Base-by-base conservation (phyloP, 1,284 basidiomycete genomes). In the Ceraceosorus guamensis region DNA sequence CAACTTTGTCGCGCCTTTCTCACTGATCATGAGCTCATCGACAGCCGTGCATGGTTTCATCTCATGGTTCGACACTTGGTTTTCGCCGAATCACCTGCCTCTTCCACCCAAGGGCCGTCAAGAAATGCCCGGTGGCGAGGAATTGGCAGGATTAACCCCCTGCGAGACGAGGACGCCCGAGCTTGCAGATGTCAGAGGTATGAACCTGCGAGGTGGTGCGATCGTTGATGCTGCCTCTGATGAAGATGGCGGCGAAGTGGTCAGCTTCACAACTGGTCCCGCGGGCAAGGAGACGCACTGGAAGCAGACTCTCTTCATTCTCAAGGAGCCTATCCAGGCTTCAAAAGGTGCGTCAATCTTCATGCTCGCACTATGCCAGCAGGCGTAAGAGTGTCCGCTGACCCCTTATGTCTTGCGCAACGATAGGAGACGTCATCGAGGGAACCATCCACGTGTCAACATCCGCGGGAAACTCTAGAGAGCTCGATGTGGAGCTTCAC, bases 291-390 rank as follows among this genome's bases (percentile, higher is more conserved):
- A 88, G 24, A 98, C 93, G n/a, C 93, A 98, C 76, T 98, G 93
- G 93, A 93, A 93, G 76, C 93, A 98, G 75, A 92, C 92, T 0
- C 71, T 91, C 10, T 95, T 98, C 77, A 78, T 97, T 62, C 80
- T 98, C 61, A 82, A 84, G 55, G 83, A 91, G 52, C 87, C 90
- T 0, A 83, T 97, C 59, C 71, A 77, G 30, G 85, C 88, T 0
- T 79, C 82, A 6, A 83, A 87, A 76, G 91, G 90, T 86, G 57
- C 52, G 82, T 75, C 46, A 14, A 41, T 45, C 14, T 4, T 54
- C 48, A 24, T 44, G 14, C 13, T 14, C 34, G 11, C 24, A 1
- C 24, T 2, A 24, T 24, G 24, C 2, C 1, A 24, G 24, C 24
- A 24, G 24, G 24, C 24, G 24, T 24, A 24, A 41, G 39, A 41